Percentiles rank a stretch among this genome's conserved stretches.
Evolutionary conservation across 768 basidiomycete genomes (phyloP).

Genomic region (Mycena vitilis): DNA sequence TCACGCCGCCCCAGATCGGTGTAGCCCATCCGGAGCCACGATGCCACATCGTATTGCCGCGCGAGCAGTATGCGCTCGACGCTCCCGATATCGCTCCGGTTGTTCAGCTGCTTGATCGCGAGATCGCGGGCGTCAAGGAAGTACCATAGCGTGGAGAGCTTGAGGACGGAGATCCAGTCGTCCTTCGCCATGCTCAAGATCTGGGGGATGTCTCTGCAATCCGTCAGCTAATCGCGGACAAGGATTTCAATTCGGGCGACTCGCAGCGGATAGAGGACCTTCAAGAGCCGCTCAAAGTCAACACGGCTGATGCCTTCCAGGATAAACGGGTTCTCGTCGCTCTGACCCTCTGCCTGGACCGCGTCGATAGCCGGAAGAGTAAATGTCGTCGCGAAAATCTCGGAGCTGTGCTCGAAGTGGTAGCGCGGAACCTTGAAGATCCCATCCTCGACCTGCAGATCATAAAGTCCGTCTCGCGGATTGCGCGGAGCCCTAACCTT

Average conservation of each 20-base stretch:
- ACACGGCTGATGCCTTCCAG: constrained; percentile 41
- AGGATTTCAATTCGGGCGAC: constrained; percentile 12
- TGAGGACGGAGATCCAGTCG: constrained; percentile 45
- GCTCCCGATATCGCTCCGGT: constrained; percentile 31
- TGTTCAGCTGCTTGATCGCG: constrained; percentile 41
- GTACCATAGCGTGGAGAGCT: constrained; percentile 47
- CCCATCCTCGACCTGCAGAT: constrained; percentile 48
- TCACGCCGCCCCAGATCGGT: constrained; percentile 37
- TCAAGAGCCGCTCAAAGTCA: constrained; percentile 42
- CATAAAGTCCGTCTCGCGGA: not conserved
- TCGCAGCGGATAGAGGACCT: constrained; percentile 41
- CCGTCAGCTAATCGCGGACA: not conserved
- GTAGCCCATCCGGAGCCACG: constrained; percentile 49
- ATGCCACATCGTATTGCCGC: constrained; percentile 42
- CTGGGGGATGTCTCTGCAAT: constrained; percentile 2
- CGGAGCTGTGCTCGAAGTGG: constrained; percentile 47
- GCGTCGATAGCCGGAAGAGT: constrained; percentile 39
- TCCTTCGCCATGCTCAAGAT: constrained; percentile 26
- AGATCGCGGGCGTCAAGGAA: constrained; percentile 28
- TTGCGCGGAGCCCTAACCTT: not conserved
- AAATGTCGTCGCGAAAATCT: constrained; percentile 49
- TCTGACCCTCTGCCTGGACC: constrained; percentile 37
- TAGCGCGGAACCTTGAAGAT: constrained; percentile 53
- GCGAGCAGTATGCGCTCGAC: constrained; percentile 45
- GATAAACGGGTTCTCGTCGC: constrained; percentile 43